Evolutionary conservation across 371 early-diverging fungal genomes (phyloP).

Genomic region (Mucor plumbeus): DNA sequence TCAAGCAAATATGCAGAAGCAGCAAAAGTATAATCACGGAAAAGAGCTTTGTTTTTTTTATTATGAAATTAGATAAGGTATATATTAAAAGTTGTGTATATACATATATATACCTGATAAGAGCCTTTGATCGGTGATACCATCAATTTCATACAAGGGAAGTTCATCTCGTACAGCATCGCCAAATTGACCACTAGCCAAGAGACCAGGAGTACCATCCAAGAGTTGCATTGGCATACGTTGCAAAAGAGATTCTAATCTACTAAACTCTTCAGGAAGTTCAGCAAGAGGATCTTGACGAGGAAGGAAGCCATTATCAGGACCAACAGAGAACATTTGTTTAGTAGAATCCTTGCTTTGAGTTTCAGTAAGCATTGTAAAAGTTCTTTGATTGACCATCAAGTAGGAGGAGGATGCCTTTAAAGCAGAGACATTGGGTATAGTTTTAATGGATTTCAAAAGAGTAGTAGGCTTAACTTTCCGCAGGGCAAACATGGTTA

Average conservation of each 20-base stretch:
- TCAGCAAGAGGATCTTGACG: slow-evolving; percentile 66
- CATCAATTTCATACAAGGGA: slow-evolving; percentile 74
- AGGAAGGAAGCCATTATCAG: slow-evolving; percentile 76
- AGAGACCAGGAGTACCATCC: slow-evolving; percentile 76
- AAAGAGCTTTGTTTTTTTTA: slow-evolving; percentile 59
- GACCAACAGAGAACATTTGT: slow-evolving; percentile 66
- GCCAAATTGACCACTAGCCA: slow-evolving; percentile 81
- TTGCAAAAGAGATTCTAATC: slow-evolving; percentile 72
- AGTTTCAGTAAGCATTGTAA: slow-evolving; percentile 21
- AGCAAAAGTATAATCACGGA: slow-evolving; percentile 86
- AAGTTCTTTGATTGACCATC: slow-evolving; percentile 7
- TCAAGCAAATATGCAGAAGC: slow-evolving; percentile 88
- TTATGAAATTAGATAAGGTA: neutral
- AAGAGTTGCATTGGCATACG: slow-evolving; percentile 76
- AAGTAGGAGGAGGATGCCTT: neutral
- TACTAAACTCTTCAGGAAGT: slow-evolving; percentile 71
- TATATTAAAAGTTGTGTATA: neutral
- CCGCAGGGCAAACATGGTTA: slow-evolving; percentile 18
- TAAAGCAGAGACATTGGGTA: neutral
- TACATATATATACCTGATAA: slow-evolving; percentile 62
- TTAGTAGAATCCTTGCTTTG: slow-evolving; percentile 22
- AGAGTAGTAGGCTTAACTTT: slow-evolving; percentile 4
- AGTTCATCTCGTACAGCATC: slow-evolving; percentile 74
- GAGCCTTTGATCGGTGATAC: slow-evolving; percentile 70
- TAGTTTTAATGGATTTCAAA: neutral